Evolutionary conservation across 257 asterid genomes (phyloP), one percentile per base, ranked within the genome.

Genomic region (Solanum medicagineum): DNA sequence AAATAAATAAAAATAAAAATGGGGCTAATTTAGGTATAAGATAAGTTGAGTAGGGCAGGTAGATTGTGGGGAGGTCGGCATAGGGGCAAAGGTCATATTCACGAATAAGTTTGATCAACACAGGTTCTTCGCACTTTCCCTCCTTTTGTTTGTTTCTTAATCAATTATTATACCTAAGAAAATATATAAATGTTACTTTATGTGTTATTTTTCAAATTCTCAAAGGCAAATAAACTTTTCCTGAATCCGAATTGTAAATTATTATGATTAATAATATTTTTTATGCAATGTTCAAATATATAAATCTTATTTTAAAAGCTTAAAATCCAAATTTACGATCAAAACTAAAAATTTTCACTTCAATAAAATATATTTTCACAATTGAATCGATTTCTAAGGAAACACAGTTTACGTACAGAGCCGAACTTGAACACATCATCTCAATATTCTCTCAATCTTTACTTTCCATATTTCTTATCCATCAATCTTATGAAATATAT

Each of bases 121-220:
- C 95, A 94, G 93, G 62, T 94, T 93, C 98, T 86, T 81, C 88
- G 98, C 92, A 93, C 74, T 84, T 94, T 94, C 98, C 75, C 88
- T 74, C 24, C 26, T 93, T 93, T 93, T 94, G 97, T 94, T 89
- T 55, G 89, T 88, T 91, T 87, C 88, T 86, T 75, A 51, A 56
- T 82, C 91, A 87, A 93, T 88, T 60, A 84, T 51, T 63, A 57
- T 40, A 20, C 55, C 3, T 36, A 36, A 36, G 42, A 36, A 83
- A 22, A 47, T 8, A n/a, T n/a, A n/a, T n/a, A n/a, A n/a, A n/a
- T n/a, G n/a, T n/a, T n/a, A n/a, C n/a, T n/a, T 45, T 45, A 8
- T 45, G 51, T 45, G 3, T 45, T 45, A 8, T 45, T 45, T 45
- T 45, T 36, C 2, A 36, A 5, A 36, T 36, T 36, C 4, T 36